phyloP scores from a whole-genome alignment of 2,329 filamentous ascomycete species.

The Colletotrichum salicis region DNA sequence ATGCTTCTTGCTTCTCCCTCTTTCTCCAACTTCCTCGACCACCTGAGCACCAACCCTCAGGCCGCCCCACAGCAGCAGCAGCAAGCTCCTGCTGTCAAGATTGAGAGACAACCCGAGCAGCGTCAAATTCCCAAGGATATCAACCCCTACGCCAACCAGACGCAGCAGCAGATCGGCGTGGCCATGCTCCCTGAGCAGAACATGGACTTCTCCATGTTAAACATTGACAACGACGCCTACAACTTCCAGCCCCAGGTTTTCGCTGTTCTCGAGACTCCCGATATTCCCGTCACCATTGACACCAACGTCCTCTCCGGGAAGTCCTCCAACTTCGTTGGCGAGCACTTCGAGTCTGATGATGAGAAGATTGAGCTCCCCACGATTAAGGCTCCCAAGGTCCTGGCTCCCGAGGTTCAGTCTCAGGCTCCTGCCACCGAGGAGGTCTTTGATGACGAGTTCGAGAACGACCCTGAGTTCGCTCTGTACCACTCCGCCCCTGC shows the following conservation, averaged over 20 bases:
- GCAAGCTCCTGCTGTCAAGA: constrained; percentile 48
- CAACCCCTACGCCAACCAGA: constrained; percentile 67
- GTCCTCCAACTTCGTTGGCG: constrained; percentile 64
- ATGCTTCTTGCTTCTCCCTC: constrained; percentile 84
- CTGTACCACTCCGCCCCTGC: constrained; percentile 63
- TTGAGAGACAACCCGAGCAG: constrained; percentile 36
- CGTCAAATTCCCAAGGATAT: constrained; percentile 71
- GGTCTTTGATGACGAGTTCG: constrained; percentile 65
- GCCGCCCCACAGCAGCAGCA: constrained; percentile 52
- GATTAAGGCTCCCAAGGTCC: constrained; percentile 58
- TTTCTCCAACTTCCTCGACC: constrained; percentile 83
- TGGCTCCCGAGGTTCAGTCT: constrained; percentile 43
- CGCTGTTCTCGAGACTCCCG: constrained; percentile 76
- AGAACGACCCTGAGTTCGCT: constrained; percentile 70
- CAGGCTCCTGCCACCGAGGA: constrained; percentile 40
- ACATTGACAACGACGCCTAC: constrained; percentile 64
- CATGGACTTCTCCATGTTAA: constrained; percentile 80
- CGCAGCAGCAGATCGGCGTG: constrained; percentile 78
- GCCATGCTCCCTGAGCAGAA: constrained; percentile 84
- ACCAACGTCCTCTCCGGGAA: constrained; percentile 77
- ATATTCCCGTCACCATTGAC: constrained; percentile 70
- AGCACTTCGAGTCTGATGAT: constrained; percentile 55
- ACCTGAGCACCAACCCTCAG: constrained; percentile 70
- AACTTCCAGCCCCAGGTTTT: constrained; percentile 78
- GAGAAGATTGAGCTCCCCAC: constrained; percentile 68